Evolutionary conservation across 2,329 filamentous ascomycete species (phyloP).

Genomic region (Aureobasidium uvarum): DNA sequence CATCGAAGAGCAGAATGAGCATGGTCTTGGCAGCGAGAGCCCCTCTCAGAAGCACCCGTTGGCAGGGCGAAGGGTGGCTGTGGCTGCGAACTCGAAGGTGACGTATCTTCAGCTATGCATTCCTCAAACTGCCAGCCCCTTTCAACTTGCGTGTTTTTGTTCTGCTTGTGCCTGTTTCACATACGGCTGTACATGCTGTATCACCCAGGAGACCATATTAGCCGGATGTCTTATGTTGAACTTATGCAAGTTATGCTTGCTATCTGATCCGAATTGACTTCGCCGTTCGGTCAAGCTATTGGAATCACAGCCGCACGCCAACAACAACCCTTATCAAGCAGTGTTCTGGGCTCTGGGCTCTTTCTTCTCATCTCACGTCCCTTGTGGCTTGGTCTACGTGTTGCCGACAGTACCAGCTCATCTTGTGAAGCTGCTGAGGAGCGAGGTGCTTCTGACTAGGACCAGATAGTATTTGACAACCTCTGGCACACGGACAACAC

Average conservation of each 20-base stretch:
- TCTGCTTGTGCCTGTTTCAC: not conserved
- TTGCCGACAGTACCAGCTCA: not conserved
- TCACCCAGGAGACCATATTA: not conserved
- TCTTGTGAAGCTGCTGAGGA: not conserved
- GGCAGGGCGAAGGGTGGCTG: too few relatives aligned
- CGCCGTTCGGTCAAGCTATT: constrained; percentile 15
- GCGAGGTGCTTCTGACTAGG: too few relatives aligned
- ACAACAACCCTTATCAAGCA: not conserved
- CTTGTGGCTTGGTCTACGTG: not conserved
- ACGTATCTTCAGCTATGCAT: constrained; percentile 3
- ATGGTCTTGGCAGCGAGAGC: not conserved
- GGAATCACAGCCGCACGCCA: not conserved
- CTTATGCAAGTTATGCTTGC: not conserved
- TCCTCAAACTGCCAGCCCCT: constrained; percentile 3
- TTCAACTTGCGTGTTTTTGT: not conserved
- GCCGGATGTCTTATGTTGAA: not conserved
- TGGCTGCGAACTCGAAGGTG: not conserved
- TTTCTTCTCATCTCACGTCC: not conserved
- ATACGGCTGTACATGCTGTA: not conserved
- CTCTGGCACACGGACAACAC: too few relatives aligned
- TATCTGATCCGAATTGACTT: not conserved
- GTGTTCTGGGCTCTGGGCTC: constrained; percentile 7
- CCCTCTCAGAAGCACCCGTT: not conserved
- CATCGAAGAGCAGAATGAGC: not conserved
- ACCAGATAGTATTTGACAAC: not conserved